A percentile compares a stretch with the other conserved stretches of the same genome.
These are phyloP conservation scores for Penicillium sp. DNA, from an alignment of 2,329 filamentous ascomycete species.

Conservation along the genomic window DNA sequence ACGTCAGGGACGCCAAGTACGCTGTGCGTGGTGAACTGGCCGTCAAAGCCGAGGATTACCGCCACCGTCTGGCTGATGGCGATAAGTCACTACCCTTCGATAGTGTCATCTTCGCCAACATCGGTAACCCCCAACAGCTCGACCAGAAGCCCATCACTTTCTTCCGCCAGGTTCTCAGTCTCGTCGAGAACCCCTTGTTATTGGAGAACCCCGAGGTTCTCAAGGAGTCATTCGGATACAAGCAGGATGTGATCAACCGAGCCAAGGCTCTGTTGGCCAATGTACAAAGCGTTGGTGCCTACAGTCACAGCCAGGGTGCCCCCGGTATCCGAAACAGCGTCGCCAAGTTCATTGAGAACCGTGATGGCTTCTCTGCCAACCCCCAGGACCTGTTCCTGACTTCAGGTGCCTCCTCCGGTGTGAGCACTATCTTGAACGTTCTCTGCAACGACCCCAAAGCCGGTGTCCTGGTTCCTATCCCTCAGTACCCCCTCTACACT, in stretches of 20 bases:
- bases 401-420: constrained; percentile 86
- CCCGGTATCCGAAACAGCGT: constrained; percentile 84
- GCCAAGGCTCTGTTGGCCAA: constrained; percentile 77
- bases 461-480: constrained; percentile 90
- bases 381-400: constrained; percentile 84
- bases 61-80: constrained; percentile 63
- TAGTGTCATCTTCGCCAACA: constrained; percentile 93
- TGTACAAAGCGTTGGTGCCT: constrained; percentile 89
- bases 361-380: constrained; percentile 84
- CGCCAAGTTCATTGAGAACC: constrained; percentile 86
- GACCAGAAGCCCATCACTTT: constrained; percentile 99
- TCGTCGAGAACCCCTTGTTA: constrained; percentile 85
- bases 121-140: constrained; percentile 97
- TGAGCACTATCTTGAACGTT: constrained; percentile 88
- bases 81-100: constrained; percentile 72
- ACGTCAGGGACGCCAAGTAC: constrained; percentile 86
- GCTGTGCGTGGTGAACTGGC: constrained; percentile 95
- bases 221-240: constrained; percentile 74
- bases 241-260: constrained; percentile 81
- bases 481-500: constrained; percentile 97
- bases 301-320: constrained; percentile 89
- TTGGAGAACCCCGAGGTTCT: constrained; percentile 82
- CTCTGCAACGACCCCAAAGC: constrained; percentile 75
- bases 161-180: constrained; percentile 92
- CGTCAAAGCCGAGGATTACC: constrained; percentile 87